Evolutionary conservation across 2,329 filamentous ascomycete species (phyloP).

Genomic region (Pseudocercospora pini-densiflorae): DNA sequence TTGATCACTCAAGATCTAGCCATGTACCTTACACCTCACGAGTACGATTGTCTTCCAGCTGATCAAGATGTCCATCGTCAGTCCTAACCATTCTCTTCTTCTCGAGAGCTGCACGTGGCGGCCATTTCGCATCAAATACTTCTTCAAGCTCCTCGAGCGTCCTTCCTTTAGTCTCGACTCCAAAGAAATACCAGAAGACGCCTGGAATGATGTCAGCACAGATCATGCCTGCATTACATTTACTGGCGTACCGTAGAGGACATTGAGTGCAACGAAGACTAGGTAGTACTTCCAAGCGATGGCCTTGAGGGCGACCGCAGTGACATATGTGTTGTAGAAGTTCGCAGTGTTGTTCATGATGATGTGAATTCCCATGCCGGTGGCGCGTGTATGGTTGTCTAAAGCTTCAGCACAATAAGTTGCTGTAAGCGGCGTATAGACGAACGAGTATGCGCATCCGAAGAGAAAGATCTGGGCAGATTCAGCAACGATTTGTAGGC

Average conservation of each 20-base stretch:
- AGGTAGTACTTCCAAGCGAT: constrained; percentile 18
- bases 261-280: constrained; percentile 13
- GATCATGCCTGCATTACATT: not conserved
- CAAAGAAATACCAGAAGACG: constrained; percentile 38
- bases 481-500: not conserved
- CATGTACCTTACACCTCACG: not conserved
- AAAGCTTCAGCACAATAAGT: constrained; percentile 15
- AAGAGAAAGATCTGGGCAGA: constrained; percentile 13
- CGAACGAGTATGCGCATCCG: constrained; percentile 13
- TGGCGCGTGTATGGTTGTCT: constrained; percentile 15
- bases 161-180: constrained; percentile 34
- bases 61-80: constrained; percentile 5
- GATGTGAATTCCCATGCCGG: constrained; percentile 16
- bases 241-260: constrained; percentile 5
- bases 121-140: constrained; percentile 34
- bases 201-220: not conserved
- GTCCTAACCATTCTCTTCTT: constrained; percentile 16
- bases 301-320: constrained; percentile 10
- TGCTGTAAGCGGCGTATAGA: constrained; percentile 16
- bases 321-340: constrained; percentile 19
- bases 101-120: constrained; percentile 6
- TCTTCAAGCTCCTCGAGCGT: constrained; percentile 31
- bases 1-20: not conserved
- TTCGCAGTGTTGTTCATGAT: constrained; percentile 20
- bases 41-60: not conserved